Evolutionary conservation across 306 rosid genomes (phyloP), one percentile per base, ranked within the genome.

Genomic region (Dryas alaskensis): DNA sequence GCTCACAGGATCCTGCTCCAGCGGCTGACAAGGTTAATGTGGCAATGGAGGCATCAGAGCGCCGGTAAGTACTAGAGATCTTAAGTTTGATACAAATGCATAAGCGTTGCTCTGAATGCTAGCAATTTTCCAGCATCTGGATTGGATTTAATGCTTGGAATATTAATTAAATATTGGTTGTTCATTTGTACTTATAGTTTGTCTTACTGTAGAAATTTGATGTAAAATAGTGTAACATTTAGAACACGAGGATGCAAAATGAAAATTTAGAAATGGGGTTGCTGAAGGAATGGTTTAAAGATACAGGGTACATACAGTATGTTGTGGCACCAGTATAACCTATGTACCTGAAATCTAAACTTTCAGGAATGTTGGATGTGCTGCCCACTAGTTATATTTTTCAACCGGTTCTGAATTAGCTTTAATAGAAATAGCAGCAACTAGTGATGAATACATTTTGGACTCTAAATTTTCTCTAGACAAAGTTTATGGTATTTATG

Each of bases 1-100:
- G 86, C 68, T 88, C 95, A 8, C 88, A 79, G 73, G 85, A 79
- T 70, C 75, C 76, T 59, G 76, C 75, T 68, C 85, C 88, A 10
- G 49, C 71, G 85, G 84, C 55, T 80, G 82, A 72, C 67, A 46
- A 60, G 69, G 67, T 46, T 48, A 81, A 81, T 70, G 73, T 5
- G 74, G 80, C 69, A 37, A 52, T 40, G 61, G 84, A 77, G 81
- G 70, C 77, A 9, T 77, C 89, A 10, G 65, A 49, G 51, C 82
- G 46, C 59, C 64, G 81, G 94, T 89, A 8, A 81, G 84, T 52
- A 16, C 64, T 71, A 3, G 62, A 62, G 19, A 73, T 74, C 25
- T 55, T 57, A 37, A 42, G 31, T 52, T 68, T 48, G 51, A 37
- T n/a, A 10, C 44, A 12, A 44, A 52, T 10, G 48, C n/a, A 43